These are phyloP conservation scores for Erysimum pusillum DNA, from an alignment of 441 rosid genomes.

Conservation along the genomic window DNA sequence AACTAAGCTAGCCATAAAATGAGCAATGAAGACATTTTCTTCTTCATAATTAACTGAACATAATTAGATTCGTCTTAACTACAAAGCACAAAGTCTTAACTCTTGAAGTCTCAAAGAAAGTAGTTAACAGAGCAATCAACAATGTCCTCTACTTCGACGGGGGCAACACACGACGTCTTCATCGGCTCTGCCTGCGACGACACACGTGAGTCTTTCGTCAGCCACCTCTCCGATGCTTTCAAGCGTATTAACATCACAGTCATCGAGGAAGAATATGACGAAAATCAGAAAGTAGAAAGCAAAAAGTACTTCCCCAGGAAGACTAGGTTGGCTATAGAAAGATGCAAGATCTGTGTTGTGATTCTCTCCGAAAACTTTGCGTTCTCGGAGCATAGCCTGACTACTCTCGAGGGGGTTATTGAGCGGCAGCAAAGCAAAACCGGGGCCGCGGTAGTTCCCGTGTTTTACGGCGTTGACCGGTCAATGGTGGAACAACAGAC, in stretches of 20 bases:
- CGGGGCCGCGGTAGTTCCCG: constrained; percentile 17
- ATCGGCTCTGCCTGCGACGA: constrained; percentile 10
- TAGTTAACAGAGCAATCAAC: not conserved
- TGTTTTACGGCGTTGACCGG: constrained; percentile 36
- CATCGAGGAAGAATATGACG: constrained; percentile 16
- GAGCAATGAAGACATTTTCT: no score
- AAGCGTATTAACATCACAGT: constrained; percentile 19
- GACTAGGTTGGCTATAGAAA: constrained; percentile 27
- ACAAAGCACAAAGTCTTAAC: no score
- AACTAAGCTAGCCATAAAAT: no score
- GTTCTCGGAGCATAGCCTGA: constrained; percentile 31
- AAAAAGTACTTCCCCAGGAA: constrained; percentile 9
- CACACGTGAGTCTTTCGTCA: constrained; percentile 14
- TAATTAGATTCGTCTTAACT: no score
- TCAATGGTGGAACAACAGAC: constrained; percentile 20
- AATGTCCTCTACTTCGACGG: not conserved
- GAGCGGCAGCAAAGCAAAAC: not conserved
- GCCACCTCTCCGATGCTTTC: constrained; percentile 24
- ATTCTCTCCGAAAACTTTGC: constrained; percentile 40
- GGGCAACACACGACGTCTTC: constrained; percentile 9
- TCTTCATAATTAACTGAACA: no score
- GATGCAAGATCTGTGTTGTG: constrained; percentile 32
- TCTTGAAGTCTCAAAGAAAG: no score
- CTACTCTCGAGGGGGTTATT: constrained; percentile 19
- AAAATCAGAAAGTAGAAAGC: constrained; percentile 14